Evolutionary conservation across 495 filamentous ascomycete genomes (phyloP), one percentile per base, ranked within the genome.

Genomic region (Darksidea phi): DNA sequence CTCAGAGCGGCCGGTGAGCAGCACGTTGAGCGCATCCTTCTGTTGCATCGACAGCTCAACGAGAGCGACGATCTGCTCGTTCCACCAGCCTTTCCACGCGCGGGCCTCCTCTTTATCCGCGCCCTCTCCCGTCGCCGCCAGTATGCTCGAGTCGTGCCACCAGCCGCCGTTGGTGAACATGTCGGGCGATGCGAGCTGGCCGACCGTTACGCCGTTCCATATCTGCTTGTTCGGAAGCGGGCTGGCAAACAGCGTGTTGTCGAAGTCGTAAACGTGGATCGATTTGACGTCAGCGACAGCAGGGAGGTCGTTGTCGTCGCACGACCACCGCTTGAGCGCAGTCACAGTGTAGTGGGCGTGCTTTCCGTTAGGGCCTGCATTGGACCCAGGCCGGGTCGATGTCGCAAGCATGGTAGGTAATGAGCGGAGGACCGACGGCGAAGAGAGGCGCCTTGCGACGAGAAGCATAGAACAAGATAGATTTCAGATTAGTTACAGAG

Each of bases 181-280:
- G 55, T 94, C 86, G 56, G 86, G 85, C 23, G 81, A 81, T 61
- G 88, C 83, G 6, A 99, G 78, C 52, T 85, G 81, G 6, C 88
- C 88, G 34, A 94, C 83, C 0, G 90, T 94, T 7, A 77, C 75
- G 1, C 78, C 78, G 51, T 88, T 87, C 94, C 94, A 99, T 62
- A 99, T 71, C 67, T 91, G 88, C 1, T 83, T 84, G 65, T 97
- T 97, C 0, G 94, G 94, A 7, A 96, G 78, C 18, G 94, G 94
- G 20, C 85, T 94, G 66, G 86, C 79, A 75, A 99, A 99, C 10
- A 99, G 77, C 38, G 94, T 99, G 69, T 99, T 97, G 71, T 99
- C 94, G 72, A 99, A 99, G 75, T 99, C 94, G 77, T 97, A 99
- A 58, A 99, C 81, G 71, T 99, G 94, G 52, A 99, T 84, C 6